These are phyloP conservation scores for Neobulgaria alba DNA, from an alignment of 2,329 filamentous ascomycete genomes.

Conservation along the genomic window DNA sequence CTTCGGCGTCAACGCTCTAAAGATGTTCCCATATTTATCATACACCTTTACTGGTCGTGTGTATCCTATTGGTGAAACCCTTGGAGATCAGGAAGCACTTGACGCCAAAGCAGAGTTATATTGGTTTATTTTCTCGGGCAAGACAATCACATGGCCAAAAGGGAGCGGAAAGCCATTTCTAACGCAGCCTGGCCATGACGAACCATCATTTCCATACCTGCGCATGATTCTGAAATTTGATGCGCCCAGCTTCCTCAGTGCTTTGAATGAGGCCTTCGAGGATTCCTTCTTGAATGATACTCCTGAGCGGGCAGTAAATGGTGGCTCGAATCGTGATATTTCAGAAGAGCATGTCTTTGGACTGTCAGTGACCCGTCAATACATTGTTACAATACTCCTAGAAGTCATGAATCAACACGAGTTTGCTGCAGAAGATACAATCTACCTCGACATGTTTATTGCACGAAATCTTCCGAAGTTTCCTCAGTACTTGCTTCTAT, in stretches of 20 bases:
- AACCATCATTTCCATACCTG: conserved; percentile 79
- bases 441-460: conserved; percentile 98
- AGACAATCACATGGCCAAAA: conserved; percentile 66
- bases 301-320: conserved; percentile 52
- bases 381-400: conserved; percentile 80
- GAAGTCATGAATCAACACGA: conserved; percentile 77
- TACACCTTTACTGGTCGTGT: conserved; percentile 81
- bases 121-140: conserved; percentile 86
- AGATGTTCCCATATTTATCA: conserved; percentile 90
- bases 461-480: conserved; percentile 94
- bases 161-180: conserved; percentile 51
- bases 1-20: conserved; percentile 65
- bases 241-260: conserved; percentile 84
- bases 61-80: conserved; percentile 76
- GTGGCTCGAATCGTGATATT: conserved; percentile 39
- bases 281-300: conserved; percentile 85
- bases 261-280: conserved; percentile 94
- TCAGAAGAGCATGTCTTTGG: conserved; percentile 59
- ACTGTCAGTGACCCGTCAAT: conserved; percentile 78
- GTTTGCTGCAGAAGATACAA: conserved; percentile 72
- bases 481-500: conserved; percentile 86
- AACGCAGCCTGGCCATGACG: conserved; percentile 47
- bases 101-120: conserved; percentile 84
- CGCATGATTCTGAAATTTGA: conserved; percentile 81
- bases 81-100: conserved; percentile 63